Conservation (phyloP, 2,329 filamentous ascomycete species). For the Aureobasidium zeae region DNA sequence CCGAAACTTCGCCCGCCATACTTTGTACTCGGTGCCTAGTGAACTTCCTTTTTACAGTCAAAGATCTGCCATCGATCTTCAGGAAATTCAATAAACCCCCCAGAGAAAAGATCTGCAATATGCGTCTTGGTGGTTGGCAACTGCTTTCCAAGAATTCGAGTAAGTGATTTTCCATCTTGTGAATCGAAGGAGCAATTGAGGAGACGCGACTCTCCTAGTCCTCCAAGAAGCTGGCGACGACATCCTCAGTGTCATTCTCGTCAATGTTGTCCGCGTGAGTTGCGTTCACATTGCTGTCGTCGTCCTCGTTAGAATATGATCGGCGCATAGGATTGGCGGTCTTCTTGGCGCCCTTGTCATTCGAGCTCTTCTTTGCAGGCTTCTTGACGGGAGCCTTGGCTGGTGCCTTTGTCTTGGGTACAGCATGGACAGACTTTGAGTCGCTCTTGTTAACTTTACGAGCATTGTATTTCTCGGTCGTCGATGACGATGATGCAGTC, state of each 20-base stretch:
- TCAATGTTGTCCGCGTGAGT: background rate
- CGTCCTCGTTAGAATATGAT: background rate
- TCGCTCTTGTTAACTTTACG: conserved; percentile 3
- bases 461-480: background rate
- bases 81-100: too few relatives aligned
- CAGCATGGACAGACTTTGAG: background rate
- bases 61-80: too few relatives aligned
- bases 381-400: conserved; percentile 5
- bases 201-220: too few relatives aligned
- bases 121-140: too few relatives aligned
- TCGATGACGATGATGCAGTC: too few relatives aligned
- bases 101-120: too few relatives aligned
- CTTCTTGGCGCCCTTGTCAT: background rate
- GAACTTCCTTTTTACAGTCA: too few relatives aligned
- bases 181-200: too few relatives aligned
- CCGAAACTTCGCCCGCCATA: too few relatives aligned
- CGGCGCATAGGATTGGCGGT: background rate
- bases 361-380: background rate
- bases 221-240: background rate
- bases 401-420: background rate
- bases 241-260: background rate
- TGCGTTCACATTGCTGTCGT: background rate
- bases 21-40: too few relatives aligned
- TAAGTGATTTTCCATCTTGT: too few relatives aligned
- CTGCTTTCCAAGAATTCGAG: too few relatives aligned